Conservation (phyloP, 1,139 yeast genomes). For the Suhomyces bolitotheri region DNA sequence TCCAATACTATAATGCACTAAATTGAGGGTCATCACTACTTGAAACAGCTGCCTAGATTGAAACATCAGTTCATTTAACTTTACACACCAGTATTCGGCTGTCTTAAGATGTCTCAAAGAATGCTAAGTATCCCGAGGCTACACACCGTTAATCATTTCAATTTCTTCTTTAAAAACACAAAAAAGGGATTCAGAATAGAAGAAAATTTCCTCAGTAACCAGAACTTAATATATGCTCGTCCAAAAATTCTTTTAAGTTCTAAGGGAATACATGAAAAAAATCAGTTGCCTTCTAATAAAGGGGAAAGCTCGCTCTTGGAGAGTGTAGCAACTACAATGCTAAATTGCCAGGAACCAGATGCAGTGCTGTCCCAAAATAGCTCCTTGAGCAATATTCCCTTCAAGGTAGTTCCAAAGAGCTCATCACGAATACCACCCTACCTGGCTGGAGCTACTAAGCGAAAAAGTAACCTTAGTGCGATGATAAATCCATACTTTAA, state of each 20-base stretch:
- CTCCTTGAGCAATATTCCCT: constrained; percentile 49
- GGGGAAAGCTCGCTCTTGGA: constrained; percentile 19
- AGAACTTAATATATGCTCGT: constrained; percentile 19
- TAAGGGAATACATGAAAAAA: neutral
- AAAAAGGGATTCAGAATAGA: constrained; percentile 31
- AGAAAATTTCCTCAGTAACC: constrained; percentile 41
- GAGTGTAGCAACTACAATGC: constrained; percentile 37
- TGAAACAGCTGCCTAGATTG: neutral
- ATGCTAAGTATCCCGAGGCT: constrained; percentile 29
- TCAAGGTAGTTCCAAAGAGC: constrained; percentile 50
- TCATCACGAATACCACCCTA: constrained; percentile 5
- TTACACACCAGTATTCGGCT: too few species aligned
- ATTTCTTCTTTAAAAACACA: constrained; percentile 43
- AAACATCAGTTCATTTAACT: too few species aligned
- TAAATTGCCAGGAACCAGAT: constrained; percentile 42
- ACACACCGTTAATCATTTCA: constrained; percentile 34
- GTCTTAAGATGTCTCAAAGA: constrained; percentile 26
- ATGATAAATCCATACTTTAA: constrained; percentile 64
- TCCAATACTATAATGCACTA: neutral
- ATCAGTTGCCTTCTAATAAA: neutral
- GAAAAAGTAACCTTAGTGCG: constrained; percentile 27
- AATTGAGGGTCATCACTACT: neutral
- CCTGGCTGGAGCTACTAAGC: neutral
- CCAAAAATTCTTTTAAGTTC: neutral
- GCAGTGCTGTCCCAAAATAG: constrained; percentile 27